phyloP scores from a whole-genome alignment of 2,329 filamentous ascomycete species.

The Colletotrichum tofieldiae region DNA sequence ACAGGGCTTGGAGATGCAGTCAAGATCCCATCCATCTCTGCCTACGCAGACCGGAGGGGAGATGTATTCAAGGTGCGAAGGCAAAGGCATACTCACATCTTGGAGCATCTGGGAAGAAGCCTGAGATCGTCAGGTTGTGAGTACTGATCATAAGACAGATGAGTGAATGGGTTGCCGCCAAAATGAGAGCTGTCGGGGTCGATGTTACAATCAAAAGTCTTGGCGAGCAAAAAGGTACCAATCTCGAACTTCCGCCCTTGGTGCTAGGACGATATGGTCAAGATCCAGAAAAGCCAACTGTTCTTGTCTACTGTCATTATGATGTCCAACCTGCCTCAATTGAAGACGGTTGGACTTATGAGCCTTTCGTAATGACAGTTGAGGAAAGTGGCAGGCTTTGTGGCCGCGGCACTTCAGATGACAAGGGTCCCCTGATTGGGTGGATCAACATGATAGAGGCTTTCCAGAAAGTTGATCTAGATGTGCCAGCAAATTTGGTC shows the following conservation, averaged over 20 bases:
- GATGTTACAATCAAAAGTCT: conserved; percentile 88
- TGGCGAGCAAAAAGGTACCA: conserved; percentile 91
- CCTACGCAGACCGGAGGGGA: conserved; percentile 87
- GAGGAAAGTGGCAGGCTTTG: conserved; percentile 96
- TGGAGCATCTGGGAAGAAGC: too few relatives aligned
- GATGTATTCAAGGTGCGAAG: conserved; percentile 82
- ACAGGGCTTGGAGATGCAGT: conserved; percentile 83
- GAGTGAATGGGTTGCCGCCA: conserved; percentile 89
- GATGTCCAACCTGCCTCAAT: conserved; percentile 96
- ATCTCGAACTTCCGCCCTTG: conserved; percentile 92
- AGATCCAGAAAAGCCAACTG: conserved; percentile 92
- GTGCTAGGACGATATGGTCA: conserved; percentile 92
- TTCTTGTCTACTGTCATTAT: conserved; percentile 98
- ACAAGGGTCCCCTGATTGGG: conserved; percentile 96
- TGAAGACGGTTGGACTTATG: conserved; percentile 95
- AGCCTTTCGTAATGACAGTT: conserved; percentile 90
- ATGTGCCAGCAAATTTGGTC: conserved; percentile 96
- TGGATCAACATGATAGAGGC: conserved; percentile 99
- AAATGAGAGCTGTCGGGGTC: conserved; percentile 89
- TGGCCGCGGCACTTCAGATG: conserved; percentile 94
- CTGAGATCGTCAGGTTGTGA: not conserved
- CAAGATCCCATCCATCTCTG: conserved; percentile 95
- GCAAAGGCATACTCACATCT: not conserved
- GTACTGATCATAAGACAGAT: conserved; percentile 68
- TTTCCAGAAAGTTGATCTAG: conserved; percentile 92